Base-by-base conservation (phyloP, 192 early-diverging fungal species). In the Rhizophagus prolifer region DNA sequence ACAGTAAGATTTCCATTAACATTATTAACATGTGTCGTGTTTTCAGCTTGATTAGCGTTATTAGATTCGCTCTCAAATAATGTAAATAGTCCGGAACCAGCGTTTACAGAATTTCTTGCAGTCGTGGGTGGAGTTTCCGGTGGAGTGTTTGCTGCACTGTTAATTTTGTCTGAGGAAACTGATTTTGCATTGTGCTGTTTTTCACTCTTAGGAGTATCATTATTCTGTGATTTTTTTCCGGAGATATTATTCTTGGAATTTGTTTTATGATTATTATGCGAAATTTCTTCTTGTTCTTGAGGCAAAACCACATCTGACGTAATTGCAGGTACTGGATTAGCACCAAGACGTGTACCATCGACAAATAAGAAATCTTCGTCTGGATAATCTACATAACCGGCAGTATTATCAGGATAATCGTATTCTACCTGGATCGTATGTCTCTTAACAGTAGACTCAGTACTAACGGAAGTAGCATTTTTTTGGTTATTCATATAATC, bases 361-460 rank as follows among this genome's bases (percentile, higher is more conserved):
- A 64, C 65, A 38, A 76, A 76, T 68, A 47, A 14, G 25, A 76
- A 76, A 30, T 76, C 75, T 58, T 76, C 75, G n/a, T 63, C 75
- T 4, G 75, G 75, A 34, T 68, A 76, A 36, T 76, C 75, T 68
- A 58, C 50, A 50, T 44, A 76, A 19, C 58, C 72, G 1, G 14
- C n/a, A 38, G 61, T 34, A 34, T 68, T 76, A 58, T 68, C 66
- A 25, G 63, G 64, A 58, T 68, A 58, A 19, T 82, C 77, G 75
- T 85, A 87, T 70, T 89, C 88, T 25, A 89, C 84, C 70, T 89
- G 88, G 65, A 89, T 89, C 0, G 88, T 89, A 64, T 89, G 88
- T 10, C 88, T 83, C 80, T 89, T 89, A 31, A 76, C 75, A 19
- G 72, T 28, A n/a, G n/a, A 4, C 9, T 28, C 9, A 34, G 64